These are phyloP conservation scores for Spirogloea muscicola DNA, from an alignment of 139 green algal species.

Conservation along the genomic window DNA sequence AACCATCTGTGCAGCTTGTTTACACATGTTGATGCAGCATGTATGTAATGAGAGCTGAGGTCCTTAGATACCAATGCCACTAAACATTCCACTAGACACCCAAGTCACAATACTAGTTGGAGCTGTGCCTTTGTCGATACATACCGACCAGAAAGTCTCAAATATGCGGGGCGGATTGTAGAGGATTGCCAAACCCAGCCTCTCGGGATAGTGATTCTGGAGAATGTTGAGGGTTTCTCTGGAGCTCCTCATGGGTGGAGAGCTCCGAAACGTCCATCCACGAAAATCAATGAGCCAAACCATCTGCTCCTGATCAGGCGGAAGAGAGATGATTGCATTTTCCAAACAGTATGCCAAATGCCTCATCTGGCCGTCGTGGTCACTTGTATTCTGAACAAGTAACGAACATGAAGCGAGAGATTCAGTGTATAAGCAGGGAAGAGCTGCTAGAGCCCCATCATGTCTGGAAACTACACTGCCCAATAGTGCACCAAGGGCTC, in stretches of 20 bases:
- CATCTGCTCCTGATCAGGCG: slow-evolving; percentile 42
- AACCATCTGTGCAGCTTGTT: no score
- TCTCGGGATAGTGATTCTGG: slow-evolving; percentile 60
- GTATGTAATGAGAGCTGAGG: no score
- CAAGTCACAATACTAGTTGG: no score
- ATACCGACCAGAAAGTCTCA: slow-evolving; percentile 53
- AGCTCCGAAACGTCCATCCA: slow-evolving; percentile 48
- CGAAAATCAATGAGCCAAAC: slow-evolving; percentile 55
- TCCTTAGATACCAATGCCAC: no score
- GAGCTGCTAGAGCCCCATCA: no score
- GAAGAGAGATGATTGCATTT: slow-evolving; percentile 17
- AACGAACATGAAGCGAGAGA: no score
- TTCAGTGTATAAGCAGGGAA: no score
- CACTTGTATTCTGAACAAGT: slow-evolving; percentile 49
- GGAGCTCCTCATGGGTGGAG: slow-evolving; percentile 54
- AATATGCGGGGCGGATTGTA: slow-evolving; percentile 58
- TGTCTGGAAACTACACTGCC: no score
- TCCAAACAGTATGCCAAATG: slow-evolving; percentile 58
- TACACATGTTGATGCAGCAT: no score
- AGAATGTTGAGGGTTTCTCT: slow-evolving; percentile 58
- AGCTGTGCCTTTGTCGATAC: no score
- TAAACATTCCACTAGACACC: no score
- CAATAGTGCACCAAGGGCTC: no score
- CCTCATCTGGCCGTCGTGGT: slow-evolving; percentile 51
- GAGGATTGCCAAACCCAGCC: slow-evolving; percentile 47